phyloP scores from a whole-genome alignment of 257 asterid species.

The Solanum lycopersicoides region DNA sequence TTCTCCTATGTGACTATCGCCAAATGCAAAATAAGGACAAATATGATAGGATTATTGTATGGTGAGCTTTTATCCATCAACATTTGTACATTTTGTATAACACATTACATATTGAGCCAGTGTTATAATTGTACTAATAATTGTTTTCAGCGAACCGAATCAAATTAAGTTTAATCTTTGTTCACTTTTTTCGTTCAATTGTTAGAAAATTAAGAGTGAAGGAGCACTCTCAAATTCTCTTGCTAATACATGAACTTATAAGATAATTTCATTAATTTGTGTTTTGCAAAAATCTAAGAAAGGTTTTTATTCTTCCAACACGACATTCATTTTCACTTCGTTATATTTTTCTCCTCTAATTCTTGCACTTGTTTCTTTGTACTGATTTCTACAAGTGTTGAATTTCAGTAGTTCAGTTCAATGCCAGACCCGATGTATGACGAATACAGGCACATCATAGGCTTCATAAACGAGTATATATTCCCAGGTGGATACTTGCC shows the following conservation, averaged over 20 bases:
- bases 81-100: background rate
- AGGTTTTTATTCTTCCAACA: too few relatives aligned
- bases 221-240: too few relatives aligned
- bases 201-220: too few relatives aligned
- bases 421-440: background rate
- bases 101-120: background rate
- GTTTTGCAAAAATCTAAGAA: too few relatives aligned
- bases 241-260: too few relatives aligned
- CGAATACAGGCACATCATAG: background rate
- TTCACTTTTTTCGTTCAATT: background rate
- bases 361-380: too few relatives aligned
- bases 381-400: background rate
- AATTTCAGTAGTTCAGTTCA: background rate
- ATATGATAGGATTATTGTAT: conserved; percentile 76
- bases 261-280: too few relatives aligned
- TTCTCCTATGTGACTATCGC: conserved; percentile 77
- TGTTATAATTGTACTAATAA: background rate
- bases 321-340: too few relatives aligned
- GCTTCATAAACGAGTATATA: background rate
- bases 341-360: too few relatives aligned
- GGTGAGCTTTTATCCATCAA: background rate
- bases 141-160: background rate
- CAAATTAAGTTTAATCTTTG: background rate
- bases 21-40: conserved; percentile 44
- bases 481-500: background rate